Percentiles rank a stretch among this genome's conserved stretches.
Evolutionary conservation across 2,329 filamentous ascomycete species (phyloP).

Genomic region (Mycocentrospora acerina): DNA sequence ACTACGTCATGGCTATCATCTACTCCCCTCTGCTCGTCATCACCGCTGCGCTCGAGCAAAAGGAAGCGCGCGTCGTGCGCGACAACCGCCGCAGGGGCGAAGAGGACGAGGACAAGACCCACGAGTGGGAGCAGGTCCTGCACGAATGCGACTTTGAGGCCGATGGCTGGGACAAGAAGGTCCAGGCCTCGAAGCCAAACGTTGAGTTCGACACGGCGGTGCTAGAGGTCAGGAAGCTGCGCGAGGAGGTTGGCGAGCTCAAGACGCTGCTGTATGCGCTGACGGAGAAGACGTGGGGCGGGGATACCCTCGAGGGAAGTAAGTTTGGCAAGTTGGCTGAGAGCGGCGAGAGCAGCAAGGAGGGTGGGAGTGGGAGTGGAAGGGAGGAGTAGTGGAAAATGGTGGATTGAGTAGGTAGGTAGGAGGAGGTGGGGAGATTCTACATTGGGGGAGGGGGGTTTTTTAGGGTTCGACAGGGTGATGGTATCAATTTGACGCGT

Average conservation of each 20-base stretch:
- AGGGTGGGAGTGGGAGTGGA: constrained; percentile 15
- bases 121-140: constrained; percentile 90
- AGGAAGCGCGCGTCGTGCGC: constrained; percentile 59
- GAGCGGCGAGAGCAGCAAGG: constrained; percentile 28
- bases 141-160: constrained; percentile 74
- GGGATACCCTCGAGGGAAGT: constrained; percentile 33
- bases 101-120: constrained; percentile 81
- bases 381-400: too few species aligned
- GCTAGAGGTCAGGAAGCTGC: constrained; percentile 58
- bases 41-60: constrained; percentile 63
- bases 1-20: constrained; percentile 80
- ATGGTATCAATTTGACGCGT: too few species aligned
- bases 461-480: too few species aligned
- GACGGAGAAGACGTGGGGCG: constrained; percentile 30
- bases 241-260: constrained; percentile 48
- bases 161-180: constrained; percentile 82
- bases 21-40: constrained; percentile 83
- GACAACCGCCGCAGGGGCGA: constrained; percentile 78
- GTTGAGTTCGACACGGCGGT: constrained; percentile 76
- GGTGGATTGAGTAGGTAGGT: too few species aligned
- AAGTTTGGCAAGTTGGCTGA: constrained; percentile 23
- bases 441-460: too few species aligned
- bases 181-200: constrained; percentile 74
- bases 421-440: too few species aligned
- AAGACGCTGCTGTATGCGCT: constrained; percentile 42